Evolutionary conservation across 179 eudicot genomes (phyloP).

Genomic region (Amaranthus tricolor): DNA sequence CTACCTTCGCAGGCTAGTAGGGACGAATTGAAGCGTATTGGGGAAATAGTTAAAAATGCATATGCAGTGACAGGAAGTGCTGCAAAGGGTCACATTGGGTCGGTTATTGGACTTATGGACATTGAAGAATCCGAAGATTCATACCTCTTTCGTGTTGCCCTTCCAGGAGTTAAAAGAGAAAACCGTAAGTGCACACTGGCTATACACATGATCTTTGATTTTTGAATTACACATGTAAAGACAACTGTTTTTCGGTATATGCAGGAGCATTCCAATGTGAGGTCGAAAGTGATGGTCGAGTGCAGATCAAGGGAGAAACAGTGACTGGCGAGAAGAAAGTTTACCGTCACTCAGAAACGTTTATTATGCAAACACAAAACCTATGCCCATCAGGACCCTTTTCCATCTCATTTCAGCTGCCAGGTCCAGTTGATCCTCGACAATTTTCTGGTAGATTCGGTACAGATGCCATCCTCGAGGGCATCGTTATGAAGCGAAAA

Average conservation of each 20-base stretch:
- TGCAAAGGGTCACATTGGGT: constrained; percentile 60
- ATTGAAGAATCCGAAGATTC: constrained; percentile 76
- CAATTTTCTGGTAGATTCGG: constrained; percentile 40
- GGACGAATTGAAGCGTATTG: constrained; percentile 53
- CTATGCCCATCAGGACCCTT: constrained; percentile 62
- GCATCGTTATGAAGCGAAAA: constrained; percentile 36
- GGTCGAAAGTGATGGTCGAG: constrained; percentile 75
- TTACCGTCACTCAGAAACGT: constrained; percentile 32
- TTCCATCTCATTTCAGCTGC: constrained; percentile 55
- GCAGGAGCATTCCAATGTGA: constrained; percentile 90
- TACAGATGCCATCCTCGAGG: constrained; percentile 58
- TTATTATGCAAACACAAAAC: constrained; percentile 50
- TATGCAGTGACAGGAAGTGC: constrained; percentile 75
- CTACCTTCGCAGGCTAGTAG: constrained; percentile 53
- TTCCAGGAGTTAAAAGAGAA: constrained; percentile 89
- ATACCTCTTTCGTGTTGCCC: constrained; percentile 78
- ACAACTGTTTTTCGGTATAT: constrained; percentile 9
- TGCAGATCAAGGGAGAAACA: constrained; percentile 52
- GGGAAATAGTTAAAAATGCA: constrained; percentile 44
- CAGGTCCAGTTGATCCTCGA: constrained; percentile 77
- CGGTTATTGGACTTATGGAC: constrained; percentile 63
- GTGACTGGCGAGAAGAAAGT: constrained; percentile 42
- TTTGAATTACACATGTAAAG: neutral
- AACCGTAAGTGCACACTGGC: constrained; percentile 55
- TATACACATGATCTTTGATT: neutral